These are phyloP conservation scores for Pyrenophora graminea DNA, from an alignment of 2,329 filamentous ascomycete species.

Conservation along the genomic window DNA sequence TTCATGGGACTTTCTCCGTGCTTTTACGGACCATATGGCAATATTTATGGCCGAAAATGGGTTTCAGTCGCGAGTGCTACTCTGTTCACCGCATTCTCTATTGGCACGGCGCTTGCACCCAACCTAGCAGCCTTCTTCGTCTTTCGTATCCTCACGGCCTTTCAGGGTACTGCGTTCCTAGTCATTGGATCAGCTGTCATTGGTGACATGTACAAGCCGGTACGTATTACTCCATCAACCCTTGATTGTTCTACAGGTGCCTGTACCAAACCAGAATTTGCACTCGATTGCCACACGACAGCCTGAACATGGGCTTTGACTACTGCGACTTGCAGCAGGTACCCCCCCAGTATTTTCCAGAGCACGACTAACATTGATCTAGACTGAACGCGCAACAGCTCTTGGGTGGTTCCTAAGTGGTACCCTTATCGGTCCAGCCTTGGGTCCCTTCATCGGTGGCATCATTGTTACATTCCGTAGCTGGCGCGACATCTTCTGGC, in stretches of 20 bases:
- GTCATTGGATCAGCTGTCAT: slow-evolving; percentile 73
- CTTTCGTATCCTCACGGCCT: slow-evolving; percentile 74
- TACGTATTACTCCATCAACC: slow-evolving; percentile 16
- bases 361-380: slow-evolving; percentile 50
- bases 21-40: slow-evolving; percentile 71
- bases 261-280: background rate
- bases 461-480: slow-evolving; percentile 74
- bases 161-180: slow-evolving; percentile 75
- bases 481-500: slow-evolving; percentile 79
- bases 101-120: slow-evolving; percentile 72
- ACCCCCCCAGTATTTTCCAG: slow-evolving; percentile 3
- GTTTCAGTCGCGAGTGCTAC: slow-evolving; percentile 64
- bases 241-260: background rate
- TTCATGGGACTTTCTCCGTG: slow-evolving; percentile 68
- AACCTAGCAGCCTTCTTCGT: slow-evolving; percentile 73
- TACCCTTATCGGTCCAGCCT: slow-evolving; percentile 68
- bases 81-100: slow-evolving; percentile 70
- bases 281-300: background rate
- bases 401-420: slow-evolving; percentile 74
- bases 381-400: slow-evolving; percentile 71
- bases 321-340: slow-evolving; percentile 13
- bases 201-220: slow-evolving; percentile 58
- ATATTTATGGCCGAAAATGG: slow-evolving; percentile 54
- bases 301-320: background rate
- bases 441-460: slow-evolving; percentile 69